These are phyloP conservation scores for Gossypium gossypioides DNA, from an alignment of 441 rosid species.

Conservation along the genomic window DNA sequence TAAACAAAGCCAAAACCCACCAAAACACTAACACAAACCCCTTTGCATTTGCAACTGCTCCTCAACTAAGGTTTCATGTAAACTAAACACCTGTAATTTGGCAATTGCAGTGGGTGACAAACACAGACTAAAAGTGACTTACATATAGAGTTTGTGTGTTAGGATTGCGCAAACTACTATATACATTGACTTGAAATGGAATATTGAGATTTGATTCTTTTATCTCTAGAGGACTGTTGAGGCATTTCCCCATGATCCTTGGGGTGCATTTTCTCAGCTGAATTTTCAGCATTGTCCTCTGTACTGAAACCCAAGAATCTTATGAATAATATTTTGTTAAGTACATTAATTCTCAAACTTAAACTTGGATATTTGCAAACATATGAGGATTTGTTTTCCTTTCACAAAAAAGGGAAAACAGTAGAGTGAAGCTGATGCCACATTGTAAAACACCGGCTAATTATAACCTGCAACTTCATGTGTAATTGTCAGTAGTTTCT, in stretches of 20 bases:
- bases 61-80: not conserved
- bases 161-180: not conserved
- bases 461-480: slow-evolving; percentile 14
- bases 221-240: not conserved
- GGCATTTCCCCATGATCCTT: not conserved
- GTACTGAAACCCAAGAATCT: not conserved
- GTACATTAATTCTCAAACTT: not conserved
- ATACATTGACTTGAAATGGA: not conserved
- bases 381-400: not conserved
- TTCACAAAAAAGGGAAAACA: not conserved
- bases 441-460: slow-evolving; percentile 1
- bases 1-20: slow-evolving; percentile 3
- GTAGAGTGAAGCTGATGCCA: not conserved
- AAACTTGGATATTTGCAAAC: not conserved
- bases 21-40: not conserved
- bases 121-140: not conserved
- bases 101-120: not conserved
- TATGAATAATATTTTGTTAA: not conserved
- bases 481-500: slow-evolving; percentile 5
- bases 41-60: not conserved
- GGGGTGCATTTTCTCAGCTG: not conserved
- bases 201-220: slow-evolving; percentile 3
- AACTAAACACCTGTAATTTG: not conserved
- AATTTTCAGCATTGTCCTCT: not conserved
- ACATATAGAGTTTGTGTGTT: not conserved